Evolutionary conservation across 1,284 basidiomycete genomes (phyloP).

Genomic region (Mycosarcoma mackinlayi): DNA sequence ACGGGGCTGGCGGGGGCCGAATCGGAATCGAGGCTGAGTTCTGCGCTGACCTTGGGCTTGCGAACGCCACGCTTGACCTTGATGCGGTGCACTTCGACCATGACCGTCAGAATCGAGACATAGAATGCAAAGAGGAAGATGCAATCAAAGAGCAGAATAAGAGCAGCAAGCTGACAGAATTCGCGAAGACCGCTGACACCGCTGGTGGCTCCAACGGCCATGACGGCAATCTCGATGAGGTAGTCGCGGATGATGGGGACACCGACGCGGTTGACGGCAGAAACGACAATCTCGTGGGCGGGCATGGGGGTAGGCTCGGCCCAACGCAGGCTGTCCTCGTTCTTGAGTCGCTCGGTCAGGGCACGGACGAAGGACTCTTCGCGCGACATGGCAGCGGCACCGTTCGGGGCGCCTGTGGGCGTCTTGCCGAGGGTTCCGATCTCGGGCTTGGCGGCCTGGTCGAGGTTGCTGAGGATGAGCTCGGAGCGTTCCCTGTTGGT

Average conservation of each 20-base stretch:
- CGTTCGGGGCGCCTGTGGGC: constrained; percentile 25
- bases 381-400: constrained; percentile 37
- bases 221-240: constrained; percentile 87
- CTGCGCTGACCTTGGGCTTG: constrained; percentile 54
- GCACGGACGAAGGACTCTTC: constrained; percentile 67
- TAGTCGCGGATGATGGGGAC: constrained; percentile 90
- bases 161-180: constrained; percentile 91
- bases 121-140: constrained; percentile 90
- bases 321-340: constrained; percentile 70
- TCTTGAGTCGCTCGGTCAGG: constrained; percentile 65
- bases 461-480: constrained; percentile 45
- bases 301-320: constrained; percentile 72
- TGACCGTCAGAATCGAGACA: constrained; percentile 85
- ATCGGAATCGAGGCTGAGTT: constrained; percentile 63
- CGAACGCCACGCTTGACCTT: constrained; percentile 72
- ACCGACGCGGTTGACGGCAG: constrained; percentile 83
- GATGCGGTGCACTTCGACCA: constrained; percentile 83
- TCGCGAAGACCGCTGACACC: constrained; percentile 90
- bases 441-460: constrained; percentile 40
- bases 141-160: constrained; percentile 87
- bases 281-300: constrained; percentile 83
- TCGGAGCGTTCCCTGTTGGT: constrained; percentile 33
- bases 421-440: constrained; percentile 38
- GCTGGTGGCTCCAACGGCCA: constrained; percentile 86
- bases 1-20: constrained; percentile 45